These are phyloP conservation scores for Lumnitzera racemosa DNA, from an alignment of 345 rosid species.

Conservation along the genomic window DNA sequence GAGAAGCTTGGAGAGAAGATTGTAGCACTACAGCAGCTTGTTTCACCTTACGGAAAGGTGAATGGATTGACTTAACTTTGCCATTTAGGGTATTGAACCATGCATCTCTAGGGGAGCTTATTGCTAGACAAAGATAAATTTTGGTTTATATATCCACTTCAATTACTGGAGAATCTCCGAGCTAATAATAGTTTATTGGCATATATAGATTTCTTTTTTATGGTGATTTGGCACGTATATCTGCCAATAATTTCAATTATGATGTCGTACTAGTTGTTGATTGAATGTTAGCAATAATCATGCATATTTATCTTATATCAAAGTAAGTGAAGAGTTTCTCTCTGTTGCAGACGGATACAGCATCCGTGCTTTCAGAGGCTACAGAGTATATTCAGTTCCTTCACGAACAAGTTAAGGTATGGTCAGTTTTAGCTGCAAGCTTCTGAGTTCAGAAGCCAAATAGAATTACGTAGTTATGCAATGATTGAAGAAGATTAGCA, in stretches of 20 bases:
- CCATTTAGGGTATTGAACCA: too few relatives aligned
- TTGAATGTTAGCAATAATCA: not conserved
- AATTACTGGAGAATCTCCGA: too few relatives aligned
- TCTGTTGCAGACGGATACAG: slow-evolving; percentile 81
- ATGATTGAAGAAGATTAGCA: not conserved
- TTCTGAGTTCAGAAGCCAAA: not conserved
- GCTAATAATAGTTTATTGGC: too few relatives aligned
- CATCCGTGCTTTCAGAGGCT: slow-evolving; percentile 84
- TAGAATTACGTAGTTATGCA: not conserved
- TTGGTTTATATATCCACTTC: too few relatives aligned
- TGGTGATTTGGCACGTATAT: too few relatives aligned
- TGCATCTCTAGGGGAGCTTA: too few relatives aligned
- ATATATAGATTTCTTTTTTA: too few relatives aligned
- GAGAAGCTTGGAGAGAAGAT: slow-evolving; percentile 87
- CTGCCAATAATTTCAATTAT: too few relatives aligned
- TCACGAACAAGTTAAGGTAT: slow-evolving; percentile 95
- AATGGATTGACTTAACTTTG: not conserved
- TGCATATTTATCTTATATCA: not conserved
- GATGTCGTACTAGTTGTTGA: not conserved
- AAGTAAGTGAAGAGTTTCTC: not conserved
- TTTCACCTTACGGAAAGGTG: slow-evolving; percentile 97
- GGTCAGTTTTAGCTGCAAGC: slow-evolving; percentile 13
- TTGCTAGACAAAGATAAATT: too few relatives aligned
- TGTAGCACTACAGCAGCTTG: slow-evolving; percentile 83
- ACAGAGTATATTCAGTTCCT: slow-evolving; percentile 86